phyloP scores from a whole-genome alignment of 148 eudicot species.

The Dianthus caryophyllus region DNA sequence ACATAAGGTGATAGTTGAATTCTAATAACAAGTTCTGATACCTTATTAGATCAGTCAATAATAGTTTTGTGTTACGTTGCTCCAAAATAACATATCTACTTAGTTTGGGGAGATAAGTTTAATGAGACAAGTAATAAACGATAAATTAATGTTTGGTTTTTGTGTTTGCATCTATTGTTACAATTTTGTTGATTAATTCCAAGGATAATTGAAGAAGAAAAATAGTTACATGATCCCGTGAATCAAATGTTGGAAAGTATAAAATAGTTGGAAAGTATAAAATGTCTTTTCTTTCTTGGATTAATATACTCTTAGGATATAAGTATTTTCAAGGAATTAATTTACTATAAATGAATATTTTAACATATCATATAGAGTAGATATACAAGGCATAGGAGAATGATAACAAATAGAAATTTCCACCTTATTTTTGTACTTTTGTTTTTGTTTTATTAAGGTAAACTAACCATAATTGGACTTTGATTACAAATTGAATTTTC shows the following conservation, averaged over 20 bases:
- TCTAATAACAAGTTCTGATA: too few relatives aligned
- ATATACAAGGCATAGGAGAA: too few relatives aligned
- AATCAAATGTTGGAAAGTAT: neutral
- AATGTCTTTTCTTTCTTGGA: constrained; percentile 14
- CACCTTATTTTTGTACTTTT: too few relatives aligned
- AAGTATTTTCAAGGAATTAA: neutral
- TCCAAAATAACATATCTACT: neutral
- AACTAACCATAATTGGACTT: too few relatives aligned
- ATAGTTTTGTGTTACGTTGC: constrained; percentile 5
- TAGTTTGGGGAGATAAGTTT: neutral
- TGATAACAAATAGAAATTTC: too few relatives aligned
- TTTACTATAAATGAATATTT: neutral
- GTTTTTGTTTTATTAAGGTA: too few relatives aligned
- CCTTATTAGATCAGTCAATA: too few relatives aligned
- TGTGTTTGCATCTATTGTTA: constrained; percentile 4
- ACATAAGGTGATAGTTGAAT: too few relatives aligned
- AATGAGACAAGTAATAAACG: constrained; percentile 5
- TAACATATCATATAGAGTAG: too few relatives aligned
- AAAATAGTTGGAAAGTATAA: neutral
- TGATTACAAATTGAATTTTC: too few relatives aligned
- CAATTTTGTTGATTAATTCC: neutral
- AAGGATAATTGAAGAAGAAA: neutral
- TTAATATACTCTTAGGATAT: neutral
- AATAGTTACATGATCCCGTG: constrained; percentile 12
- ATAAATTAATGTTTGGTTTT: constrained; percentile 11